Base-by-base conservation (phyloP, 768 basidiomycete genomes). In the Amanita brunnescens region DNA sequence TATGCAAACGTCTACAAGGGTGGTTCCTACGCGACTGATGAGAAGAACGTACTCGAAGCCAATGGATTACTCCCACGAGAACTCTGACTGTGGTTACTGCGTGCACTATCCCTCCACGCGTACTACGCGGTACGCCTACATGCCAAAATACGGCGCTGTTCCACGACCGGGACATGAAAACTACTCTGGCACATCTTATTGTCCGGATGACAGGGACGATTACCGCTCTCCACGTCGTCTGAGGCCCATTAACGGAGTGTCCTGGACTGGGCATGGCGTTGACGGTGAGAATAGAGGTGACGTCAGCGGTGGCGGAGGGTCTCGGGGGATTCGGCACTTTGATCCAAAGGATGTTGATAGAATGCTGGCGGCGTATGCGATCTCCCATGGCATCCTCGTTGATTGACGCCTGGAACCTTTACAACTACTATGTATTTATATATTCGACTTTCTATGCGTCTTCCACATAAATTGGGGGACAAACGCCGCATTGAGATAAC, bases 281-380 rank as follows among this genome's bases (percentile, higher is more conserved):
- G 10, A 21, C 18, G 12, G 9, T 21, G 18, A 24, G 33, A 33
- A 38, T 12, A 9, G 21, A 21, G 33, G n/a, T 49, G 47, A 49
- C 47, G 35, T 49, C 37, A 49, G 24, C 21, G 47, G 37, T 47
- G 47, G 16, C 24, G 14, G 42, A 44, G 42, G 24, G 24, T 23
- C n/a, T 29, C 42, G 26, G 42, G 29, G 8, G 2, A 20, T 29
- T 37, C 47, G 47, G 47, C 7, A 24, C 24, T 49, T 34, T 34
- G 35, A 34, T 38, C 24, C 33, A 39, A 49, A 9, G 18, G 47
- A 39, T 2, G 35, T 39, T 16, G 47, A 48, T 7, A 48, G 34
- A 21, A 48, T 48, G 47, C 2, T 37, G 14, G 47, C 47, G 12
- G 12, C 20, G 6, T 39, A 39, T 29, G 23, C 3, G 38, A 23